Conservation (phyloP, 2,329 filamentous ascomycete species). For the Penicillium rolfsii region DNA sequence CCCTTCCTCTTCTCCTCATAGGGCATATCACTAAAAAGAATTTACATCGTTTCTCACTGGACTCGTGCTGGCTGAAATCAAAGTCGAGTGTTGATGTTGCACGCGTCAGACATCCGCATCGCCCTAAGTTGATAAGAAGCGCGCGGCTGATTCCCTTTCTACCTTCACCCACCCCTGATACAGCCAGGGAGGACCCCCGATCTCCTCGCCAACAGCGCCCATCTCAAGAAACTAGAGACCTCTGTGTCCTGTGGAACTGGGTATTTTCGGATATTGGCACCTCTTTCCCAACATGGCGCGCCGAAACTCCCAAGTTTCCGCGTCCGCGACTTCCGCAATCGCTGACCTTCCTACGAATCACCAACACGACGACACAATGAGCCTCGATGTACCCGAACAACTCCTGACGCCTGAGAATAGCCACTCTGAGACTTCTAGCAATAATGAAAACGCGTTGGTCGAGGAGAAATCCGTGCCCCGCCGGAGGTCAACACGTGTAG, state of each 20-base stretch:
- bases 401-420: conserved; percentile 50
- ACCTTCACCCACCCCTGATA: conserved; percentile 31
- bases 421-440: conserved; percentile 49
- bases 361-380: conserved; percentile 36
- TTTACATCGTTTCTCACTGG: neutral
- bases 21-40: neutral
- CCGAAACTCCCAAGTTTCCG: conserved; percentile 32
- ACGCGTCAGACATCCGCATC: conserved; percentile 32
- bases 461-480: conserved; percentile 40
- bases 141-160: conserved; percentile 33
- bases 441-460: conserved; percentile 41
- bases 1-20: conserved; percentile 18
- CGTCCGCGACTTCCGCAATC: conserved; percentile 38
- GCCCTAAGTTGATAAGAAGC: conserved; percentile 34
- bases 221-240: conserved; percentile 19
- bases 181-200: conserved; percentile 25
- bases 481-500: conserved; percentile 44
- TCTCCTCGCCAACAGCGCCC: conserved; percentile 20
- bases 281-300: conserved; percentile 35
- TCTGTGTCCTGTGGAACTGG: conserved; percentile 13
- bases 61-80: conserved; percentile 3
- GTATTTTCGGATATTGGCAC: conserved; percentile 11
- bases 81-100: conserved; percentile 28
- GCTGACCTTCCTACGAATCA: conserved; percentile 34
- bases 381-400: conserved; percentile 43